phyloP scores from a whole-genome alignment of 129 eudicot genomes.

The Flaveria sonorensis region DNA sequence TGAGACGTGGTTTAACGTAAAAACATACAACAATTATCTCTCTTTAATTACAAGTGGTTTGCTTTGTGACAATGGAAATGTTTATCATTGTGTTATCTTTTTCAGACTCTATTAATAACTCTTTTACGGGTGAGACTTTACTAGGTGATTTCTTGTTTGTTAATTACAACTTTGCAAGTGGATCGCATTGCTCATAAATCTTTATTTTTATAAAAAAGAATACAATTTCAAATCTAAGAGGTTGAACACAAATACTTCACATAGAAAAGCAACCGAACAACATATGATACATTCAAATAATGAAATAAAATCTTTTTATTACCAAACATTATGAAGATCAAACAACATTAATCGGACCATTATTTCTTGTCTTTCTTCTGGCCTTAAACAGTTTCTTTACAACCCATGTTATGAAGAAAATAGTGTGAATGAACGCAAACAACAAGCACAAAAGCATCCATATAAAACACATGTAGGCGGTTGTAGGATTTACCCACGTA shows the following conservation, averaged over 20 bases:
- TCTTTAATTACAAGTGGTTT: too few relatives aligned
- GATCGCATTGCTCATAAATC: too few relatives aligned
- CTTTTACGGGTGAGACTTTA: too few relatives aligned
- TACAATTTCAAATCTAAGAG: not conserved
- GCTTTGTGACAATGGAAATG: too few relatives aligned
- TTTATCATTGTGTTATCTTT: too few relatives aligned
- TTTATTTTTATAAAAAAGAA: too few relatives aligned
- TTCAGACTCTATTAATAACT: too few relatives aligned
- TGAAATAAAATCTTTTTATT: not conserved
- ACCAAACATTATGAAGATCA: not conserved
- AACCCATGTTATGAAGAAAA: constrained; percentile 25
- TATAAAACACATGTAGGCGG: constrained; percentile 6
- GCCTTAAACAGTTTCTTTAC: not conserved
- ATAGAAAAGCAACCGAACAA: not conserved
- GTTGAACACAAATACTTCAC: not conserved
- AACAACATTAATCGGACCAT: too few relatives aligned
- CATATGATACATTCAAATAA: constrained; percentile 15
- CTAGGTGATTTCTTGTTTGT: too few relatives aligned
- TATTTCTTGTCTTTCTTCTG: not conserved
- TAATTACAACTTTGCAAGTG: too few relatives aligned
- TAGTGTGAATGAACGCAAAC: constrained; percentile 19
- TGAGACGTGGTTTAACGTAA: too few relatives aligned
- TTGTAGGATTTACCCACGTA: constrained; percentile 8
- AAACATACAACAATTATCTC: too few relatives aligned
- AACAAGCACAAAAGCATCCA: constrained; percentile 19